Evolutionary conservation across 768 basidiomycete genomes (phyloP).

Genomic region (Pisolithus orientalis): DNA sequence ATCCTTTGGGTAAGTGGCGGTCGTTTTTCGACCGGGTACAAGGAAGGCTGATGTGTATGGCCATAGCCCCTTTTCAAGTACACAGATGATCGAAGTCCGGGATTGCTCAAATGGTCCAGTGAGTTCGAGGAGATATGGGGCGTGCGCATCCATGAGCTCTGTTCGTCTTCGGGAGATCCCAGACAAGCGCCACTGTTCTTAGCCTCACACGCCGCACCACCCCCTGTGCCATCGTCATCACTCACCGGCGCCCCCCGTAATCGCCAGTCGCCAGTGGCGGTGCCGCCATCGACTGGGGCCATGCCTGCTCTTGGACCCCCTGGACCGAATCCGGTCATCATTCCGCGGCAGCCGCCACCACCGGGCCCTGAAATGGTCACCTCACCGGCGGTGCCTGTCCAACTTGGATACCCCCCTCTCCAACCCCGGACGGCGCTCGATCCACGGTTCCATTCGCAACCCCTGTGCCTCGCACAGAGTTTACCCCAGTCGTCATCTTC

Average conservation of each 20-base stretch:
- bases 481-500: too few relatives aligned
- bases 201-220: slow-evolving; percentile 17
- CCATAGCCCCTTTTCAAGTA: slow-evolving; percentile 63
- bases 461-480: neutral
- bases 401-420: slow-evolving; percentile 21
- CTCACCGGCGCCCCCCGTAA: slow-evolving; percentile 6
- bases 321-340: slow-evolving; percentile 16
- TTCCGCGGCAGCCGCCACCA: slow-evolving; percentile 7
- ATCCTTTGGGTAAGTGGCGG: slow-evolving; percentile 51
- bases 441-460: slow-evolving; percentile 22
- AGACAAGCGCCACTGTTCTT: slow-evolving; percentile 11
- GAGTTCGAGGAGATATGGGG: slow-evolving; percentile 68
- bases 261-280: slow-evolving; percentile 1
- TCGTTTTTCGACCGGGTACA: slow-evolving; percentile 22
- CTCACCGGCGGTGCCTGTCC: slow-evolving; percentile 14
- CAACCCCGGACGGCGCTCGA: slow-evolving; percentile 34
- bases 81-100: slow-evolving; percentile 47
- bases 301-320: neutral
- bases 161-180: slow-evolving; percentile 20
- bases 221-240: slow-evolving; percentile 26
- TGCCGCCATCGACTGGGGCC: neutral
- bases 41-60: slow-evolving; percentile 9
- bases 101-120: slow-evolving; percentile 50
- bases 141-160: slow-evolving; percentile 45
- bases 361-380: slow-evolving; percentile 13